phyloP scores from a whole-genome alignment of 441 rosid species.

The Caryocar brasiliense region DNA sequence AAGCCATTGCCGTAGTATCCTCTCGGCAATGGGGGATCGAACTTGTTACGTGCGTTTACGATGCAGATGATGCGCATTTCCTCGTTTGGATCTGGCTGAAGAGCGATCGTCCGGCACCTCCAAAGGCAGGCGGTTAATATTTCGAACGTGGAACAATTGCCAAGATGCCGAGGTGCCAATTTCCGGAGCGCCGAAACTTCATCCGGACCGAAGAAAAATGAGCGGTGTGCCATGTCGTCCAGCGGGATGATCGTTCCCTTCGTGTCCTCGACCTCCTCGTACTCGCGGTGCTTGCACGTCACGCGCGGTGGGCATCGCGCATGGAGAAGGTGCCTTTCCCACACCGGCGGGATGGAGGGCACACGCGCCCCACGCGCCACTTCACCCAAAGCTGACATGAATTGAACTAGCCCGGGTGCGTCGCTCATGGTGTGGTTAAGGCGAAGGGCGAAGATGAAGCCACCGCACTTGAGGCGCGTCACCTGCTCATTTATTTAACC shows the following conservation, averaged over 20 bases:
- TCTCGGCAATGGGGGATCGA: constrained; percentile 21
- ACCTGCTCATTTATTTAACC: too few species aligned
- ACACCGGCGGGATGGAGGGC: constrained; percentile 25
- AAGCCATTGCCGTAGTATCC: constrained; percentile 41
- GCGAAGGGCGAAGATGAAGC: constrained; percentile 33
- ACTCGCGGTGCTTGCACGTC: constrained; percentile 28
- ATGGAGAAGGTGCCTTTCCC: constrained; percentile 33
- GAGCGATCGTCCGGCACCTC: constrained; percentile 43
- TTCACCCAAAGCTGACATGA: constrained; percentile 26
- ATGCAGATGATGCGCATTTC: constrained; percentile 32
- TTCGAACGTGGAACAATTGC: constrained; percentile 25
- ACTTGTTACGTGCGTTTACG: constrained; percentile 24
- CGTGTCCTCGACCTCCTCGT: constrained; percentile 17
- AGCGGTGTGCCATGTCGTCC: constrained; percentile 19
- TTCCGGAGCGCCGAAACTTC: constrained; percentile 24
- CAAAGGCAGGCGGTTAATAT: constrained; percentile 42
- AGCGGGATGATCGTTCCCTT: constrained; percentile 8
- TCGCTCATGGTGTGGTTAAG: constrained; percentile 40
- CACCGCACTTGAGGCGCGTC: constrained; percentile 39
- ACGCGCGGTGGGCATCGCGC: constrained; percentile 24
- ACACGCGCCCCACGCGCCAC: constrained; percentile 23
- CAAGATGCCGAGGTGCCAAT: constrained; percentile 18
- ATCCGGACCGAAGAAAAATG: constrained; percentile 32
- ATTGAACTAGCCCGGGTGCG: constrained; percentile 28
- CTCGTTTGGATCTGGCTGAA: constrained; percentile 27